These are phyloP conservation scores for Trametes polyzona DNA, from an alignment of 1,284 basidiomycete species.

Conservation along the genomic window DNA sequence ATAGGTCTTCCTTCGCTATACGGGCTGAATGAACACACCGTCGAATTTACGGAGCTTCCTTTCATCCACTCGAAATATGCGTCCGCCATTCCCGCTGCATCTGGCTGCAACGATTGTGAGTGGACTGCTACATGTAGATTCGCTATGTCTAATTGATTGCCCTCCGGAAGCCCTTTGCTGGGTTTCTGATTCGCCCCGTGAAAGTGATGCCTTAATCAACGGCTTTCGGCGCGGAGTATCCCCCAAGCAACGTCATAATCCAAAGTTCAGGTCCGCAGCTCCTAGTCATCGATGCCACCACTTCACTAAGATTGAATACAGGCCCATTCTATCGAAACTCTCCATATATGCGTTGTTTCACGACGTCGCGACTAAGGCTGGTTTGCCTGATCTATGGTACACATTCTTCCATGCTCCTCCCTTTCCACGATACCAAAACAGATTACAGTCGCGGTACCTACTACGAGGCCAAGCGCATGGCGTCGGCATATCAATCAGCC, in stretches of 20 bases:
- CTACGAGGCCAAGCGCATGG: slow-evolving; percentile 25
- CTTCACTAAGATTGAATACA: slow-evolving; percentile 5
- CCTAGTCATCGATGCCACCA: background rate
- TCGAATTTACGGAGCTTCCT: slow-evolving; percentile 59
- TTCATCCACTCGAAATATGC: slow-evolving; percentile 64
- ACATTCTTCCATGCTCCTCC: too few relatives aligned
- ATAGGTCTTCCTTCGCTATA: slow-evolving; percentile 35
- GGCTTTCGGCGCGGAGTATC: slow-evolving; percentile 77
- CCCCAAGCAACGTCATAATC: slow-evolving; percentile 64
- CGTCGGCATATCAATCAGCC: slow-evolving; percentile 28
- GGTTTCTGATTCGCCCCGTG: slow-evolving; percentile 52
- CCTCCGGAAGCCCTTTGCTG: slow-evolving; percentile 63
- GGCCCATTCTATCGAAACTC: slow-evolving; percentile 39
- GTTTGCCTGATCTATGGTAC: background rate
- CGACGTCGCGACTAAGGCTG: slow-evolving; percentile 5
- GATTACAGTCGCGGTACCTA: slow-evolving; percentile 25
- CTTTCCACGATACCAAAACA: background rate
- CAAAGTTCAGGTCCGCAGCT: slow-evolving; percentile 59
- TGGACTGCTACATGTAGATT: background rate
- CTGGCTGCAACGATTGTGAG: slow-evolving; percentile 72
- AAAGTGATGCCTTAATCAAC: slow-evolving; percentile 70
- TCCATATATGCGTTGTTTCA: slow-evolving; percentile 32
- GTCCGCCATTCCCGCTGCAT: slow-evolving; percentile 31
- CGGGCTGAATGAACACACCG: slow-evolving; percentile 47
- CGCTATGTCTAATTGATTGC: background rate